phyloP scores from a whole-genome alignment of 441 rosid genomes.

The Gossypium gossypioides region DNA sequence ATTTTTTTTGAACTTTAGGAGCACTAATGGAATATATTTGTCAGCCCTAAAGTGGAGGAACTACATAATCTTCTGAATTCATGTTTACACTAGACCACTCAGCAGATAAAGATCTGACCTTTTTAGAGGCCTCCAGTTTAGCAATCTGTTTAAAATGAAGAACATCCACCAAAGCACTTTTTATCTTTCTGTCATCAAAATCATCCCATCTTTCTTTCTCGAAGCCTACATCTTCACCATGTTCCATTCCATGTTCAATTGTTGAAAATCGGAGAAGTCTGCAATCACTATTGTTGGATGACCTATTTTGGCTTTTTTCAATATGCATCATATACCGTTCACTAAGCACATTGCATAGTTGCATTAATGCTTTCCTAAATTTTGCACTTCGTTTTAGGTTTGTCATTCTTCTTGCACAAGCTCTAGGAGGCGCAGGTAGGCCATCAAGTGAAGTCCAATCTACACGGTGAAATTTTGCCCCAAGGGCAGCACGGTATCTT shows the following conservation, averaged over 20 bases:
- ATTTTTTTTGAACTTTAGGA: background rate
- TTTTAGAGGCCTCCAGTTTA: constrained; percentile 45
- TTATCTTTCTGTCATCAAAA: constrained; percentile 48
- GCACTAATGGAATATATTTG: background rate
- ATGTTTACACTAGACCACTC: constrained; percentile 47
- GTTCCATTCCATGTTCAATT: constrained; percentile 22
- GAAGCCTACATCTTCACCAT: constrained; percentile 28
- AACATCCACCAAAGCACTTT: constrained; percentile 54
- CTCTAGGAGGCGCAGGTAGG: constrained; percentile 58
- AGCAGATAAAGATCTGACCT: constrained; percentile 33
- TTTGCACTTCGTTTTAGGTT: constrained; percentile 41
- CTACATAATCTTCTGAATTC: constrained; percentile 32
- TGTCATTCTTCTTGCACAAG: constrained; percentile 67
- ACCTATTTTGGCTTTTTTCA: constrained; percentile 37
- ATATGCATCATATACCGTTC: constrained; percentile 60
- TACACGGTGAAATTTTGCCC: constrained; percentile 71
- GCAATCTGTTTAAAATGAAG: constrained; percentile 62
- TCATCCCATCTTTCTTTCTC: constrained; percentile 77
- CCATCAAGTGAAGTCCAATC: constrained; percentile 64
- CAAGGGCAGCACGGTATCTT: constrained; percentile 66
- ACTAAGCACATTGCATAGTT: constrained; percentile 71
- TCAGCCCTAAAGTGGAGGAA: constrained; percentile 10
- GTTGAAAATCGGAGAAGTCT: constrained; percentile 31
- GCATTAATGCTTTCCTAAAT: constrained; percentile 69
- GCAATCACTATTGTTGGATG: constrained; percentile 24